Evolutionary conservation across 2,329 filamentous ascomycete genomes (phyloP), one percentile per base, ranked within the genome.

Genomic region (Monosporascus sp.): DNA sequence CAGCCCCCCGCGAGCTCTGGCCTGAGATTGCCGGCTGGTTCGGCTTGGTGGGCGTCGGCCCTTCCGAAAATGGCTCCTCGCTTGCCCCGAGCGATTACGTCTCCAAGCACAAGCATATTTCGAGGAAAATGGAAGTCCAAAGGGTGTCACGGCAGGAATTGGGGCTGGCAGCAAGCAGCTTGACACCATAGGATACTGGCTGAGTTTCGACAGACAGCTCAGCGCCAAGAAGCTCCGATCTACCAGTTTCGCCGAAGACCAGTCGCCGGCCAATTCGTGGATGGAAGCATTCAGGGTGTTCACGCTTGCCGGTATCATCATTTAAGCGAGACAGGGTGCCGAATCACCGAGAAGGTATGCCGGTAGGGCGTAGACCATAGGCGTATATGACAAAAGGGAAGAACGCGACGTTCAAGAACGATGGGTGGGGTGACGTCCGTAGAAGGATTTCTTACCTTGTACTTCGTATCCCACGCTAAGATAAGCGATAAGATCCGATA

Each of bases 121-220:
- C 35, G 36, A 48, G 2, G 53, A 64, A 7, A 49, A 53, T 9
- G 68, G 62, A 0, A 53, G 50, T 5, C 31, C 48, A 0, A 69
- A 59, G 46, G 71, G 65, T 3, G 24, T 60, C 3, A 55, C 44
- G 3, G 60, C 61, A 3, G 73, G 72, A 0, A 72, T 75, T 4
- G 69, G 71, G 0, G 64, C 59, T 7, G 73, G 73, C 0, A 62
- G 63, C 22, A 55, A 64, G 51, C 67, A 77, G 59, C 55, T 77
- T 44, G 69, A 78, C 59, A 66, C 71, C 54, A 65, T 77, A n/a
- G 71, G 75, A 25, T 71, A 69, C 62, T 72, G 75, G 74, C 62
- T 79, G 49, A 72, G 70, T 6, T 78, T 79, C 55, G 75, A 79
- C 55, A 67, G 76, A 24, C 73, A 77, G 49, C 61, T 79, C 58